Evolutionary conservation across 129 eudicot species (phyloP).

Genomic region (Tagetes patula): DNA sequence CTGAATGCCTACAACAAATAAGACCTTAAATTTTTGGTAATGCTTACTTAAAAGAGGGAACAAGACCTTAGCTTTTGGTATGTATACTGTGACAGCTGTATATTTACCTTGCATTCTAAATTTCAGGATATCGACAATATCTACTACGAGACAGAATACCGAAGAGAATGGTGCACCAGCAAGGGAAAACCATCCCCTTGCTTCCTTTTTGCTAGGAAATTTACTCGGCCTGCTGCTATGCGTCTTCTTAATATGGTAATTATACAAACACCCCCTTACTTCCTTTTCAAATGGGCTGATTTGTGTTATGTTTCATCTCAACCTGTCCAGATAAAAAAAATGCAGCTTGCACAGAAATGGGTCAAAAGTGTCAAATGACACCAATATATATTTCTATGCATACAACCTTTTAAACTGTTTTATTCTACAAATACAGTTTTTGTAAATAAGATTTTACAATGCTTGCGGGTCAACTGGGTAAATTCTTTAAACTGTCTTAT

Average conservation of each 20-base stretch:
- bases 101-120: not conserved
- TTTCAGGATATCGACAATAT: constrained; percentile 79
- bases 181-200: constrained; percentile 87
- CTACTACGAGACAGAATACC: constrained; percentile 78
- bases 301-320: not conserved
- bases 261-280: not conserved
- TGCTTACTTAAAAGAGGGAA: not conserved
- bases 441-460: not conserved
- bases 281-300: not conserved
- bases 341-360: not conserved
- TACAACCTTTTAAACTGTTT: not conserved
- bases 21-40: not conserved
- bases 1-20: not conserved
- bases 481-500: not conserved
- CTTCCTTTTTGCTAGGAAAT: constrained; percentile 93
- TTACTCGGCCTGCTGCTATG: constrained; percentile 89
- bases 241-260: constrained; percentile 77
- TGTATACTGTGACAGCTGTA: not conserved
- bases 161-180: constrained; percentile 97
- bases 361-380: not conserved
- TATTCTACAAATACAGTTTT: not conserved
- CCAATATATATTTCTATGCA: not conserved
- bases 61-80: constrained; percentile 18
- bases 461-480: not conserved
- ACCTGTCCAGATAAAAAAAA: not conserved